Evolutionary conservation across 306 rosid species (phyloP).

Genomic region (Prunus mongolica): DNA sequence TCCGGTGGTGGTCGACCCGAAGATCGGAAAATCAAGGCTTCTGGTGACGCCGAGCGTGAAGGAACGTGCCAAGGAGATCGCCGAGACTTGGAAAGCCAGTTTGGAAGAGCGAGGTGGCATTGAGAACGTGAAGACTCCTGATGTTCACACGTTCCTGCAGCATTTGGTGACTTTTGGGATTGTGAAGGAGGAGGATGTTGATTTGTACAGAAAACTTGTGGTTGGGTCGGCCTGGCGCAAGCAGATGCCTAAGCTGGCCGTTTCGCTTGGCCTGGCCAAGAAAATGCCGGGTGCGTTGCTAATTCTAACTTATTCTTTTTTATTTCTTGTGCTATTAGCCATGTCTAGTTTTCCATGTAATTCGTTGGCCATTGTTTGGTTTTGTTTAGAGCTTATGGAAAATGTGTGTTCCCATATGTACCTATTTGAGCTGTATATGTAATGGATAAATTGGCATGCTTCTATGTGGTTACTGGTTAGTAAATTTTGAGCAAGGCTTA

Average conservation of each 20-base stretch:
- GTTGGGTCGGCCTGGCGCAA: constrained; percentile 96
- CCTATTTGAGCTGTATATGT: neutral
- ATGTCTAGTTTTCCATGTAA: neutral
- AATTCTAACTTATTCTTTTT: neutral
- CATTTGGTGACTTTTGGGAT: constrained; percentile 95
- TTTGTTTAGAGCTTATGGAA: neutral
- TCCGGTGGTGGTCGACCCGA: constrained; percentile 79
- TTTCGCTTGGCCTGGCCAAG: constrained; percentile 81
- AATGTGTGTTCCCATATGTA: neutral
- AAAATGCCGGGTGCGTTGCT: constrained; percentile 77
- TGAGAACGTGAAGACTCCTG: constrained; percentile 90
- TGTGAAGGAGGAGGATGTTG: constrained; percentile 64
- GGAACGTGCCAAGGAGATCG: constrained; percentile 63
- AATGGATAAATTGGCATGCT: neutral
- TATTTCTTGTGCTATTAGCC: neutral
- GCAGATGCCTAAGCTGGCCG: constrained; percentile 98
- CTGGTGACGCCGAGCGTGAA: constrained; percentile 77
- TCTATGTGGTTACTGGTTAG: neutral
- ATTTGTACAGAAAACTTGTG: constrained; percentile 80
- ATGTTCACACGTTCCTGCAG: constrained; percentile 91
- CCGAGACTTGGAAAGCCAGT: constrained; percentile 87
- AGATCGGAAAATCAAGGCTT: constrained; percentile 77
- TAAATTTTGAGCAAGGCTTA: neutral
- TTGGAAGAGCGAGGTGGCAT: constrained; percentile 91
- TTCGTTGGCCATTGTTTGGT: neutral